Evolutionary conservation across 495 filamentous ascomycete genomes (phyloP).

Genomic region (Neurospora tetrasperma): DNA sequence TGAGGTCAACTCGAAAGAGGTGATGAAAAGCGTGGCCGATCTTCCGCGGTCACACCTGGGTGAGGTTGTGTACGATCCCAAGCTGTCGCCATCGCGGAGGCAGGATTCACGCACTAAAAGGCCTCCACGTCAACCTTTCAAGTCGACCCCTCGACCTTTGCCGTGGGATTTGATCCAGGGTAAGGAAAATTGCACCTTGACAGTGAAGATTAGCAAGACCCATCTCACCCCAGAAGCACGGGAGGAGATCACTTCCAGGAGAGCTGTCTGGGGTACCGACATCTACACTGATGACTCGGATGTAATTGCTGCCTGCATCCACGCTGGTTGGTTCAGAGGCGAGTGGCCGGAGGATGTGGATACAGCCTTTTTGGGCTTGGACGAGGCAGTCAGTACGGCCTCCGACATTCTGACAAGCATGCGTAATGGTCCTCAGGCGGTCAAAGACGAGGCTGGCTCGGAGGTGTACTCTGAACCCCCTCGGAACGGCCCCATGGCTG

Average conservation of each 20-base stretch:
- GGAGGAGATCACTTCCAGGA: constrained; percentile 68
- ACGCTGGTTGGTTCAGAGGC: constrained; percentile 83
- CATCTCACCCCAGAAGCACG: constrained; percentile 58
- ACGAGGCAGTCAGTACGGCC: constrained; percentile 20
- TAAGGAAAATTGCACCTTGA: constrained; percentile 84
- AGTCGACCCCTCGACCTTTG: constrained; percentile 60
- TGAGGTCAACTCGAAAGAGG: constrained; percentile 53
- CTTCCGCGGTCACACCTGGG: constrained; percentile 74
- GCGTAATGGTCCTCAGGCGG: background rate
- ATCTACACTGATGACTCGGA: constrained; percentile 96
- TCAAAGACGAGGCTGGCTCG: constrained; percentile 8
- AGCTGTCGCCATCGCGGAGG: constrained; percentile 46
- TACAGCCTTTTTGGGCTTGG: constrained; percentile 54
- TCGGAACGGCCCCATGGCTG: constrained; percentile 37
- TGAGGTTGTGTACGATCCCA: constrained; percentile 37
- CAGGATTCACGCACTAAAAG: constrained; percentile 35
- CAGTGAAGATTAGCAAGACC: constrained; percentile 71
- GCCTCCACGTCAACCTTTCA: constrained; percentile 54
- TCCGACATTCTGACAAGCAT: background rate
- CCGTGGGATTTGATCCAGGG: constrained; percentile 60
- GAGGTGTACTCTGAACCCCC: constrained; percentile 34
- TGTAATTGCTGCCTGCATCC: constrained; percentile 83
- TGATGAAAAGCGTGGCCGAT: constrained; percentile 58
- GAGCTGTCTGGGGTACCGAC: constrained; percentile 83
- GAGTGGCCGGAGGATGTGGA: constrained; percentile 72